Evolutionary conservation across 2,329 filamentous ascomycete species (phyloP).

Genomic region (Colletotrichum sidae): DNA sequence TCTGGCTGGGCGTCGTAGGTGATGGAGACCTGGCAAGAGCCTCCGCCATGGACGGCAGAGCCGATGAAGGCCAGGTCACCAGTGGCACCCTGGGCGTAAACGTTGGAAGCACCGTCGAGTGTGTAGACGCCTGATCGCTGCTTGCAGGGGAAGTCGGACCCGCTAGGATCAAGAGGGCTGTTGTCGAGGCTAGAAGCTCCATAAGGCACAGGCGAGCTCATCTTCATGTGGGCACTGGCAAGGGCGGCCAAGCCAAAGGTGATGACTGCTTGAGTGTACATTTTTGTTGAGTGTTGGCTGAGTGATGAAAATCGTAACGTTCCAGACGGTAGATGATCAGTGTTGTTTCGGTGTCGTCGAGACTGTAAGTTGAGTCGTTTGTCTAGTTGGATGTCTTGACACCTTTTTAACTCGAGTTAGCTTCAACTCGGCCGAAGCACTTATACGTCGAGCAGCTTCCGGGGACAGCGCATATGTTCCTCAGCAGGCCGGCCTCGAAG

Average conservation of each 20-base stretch:
- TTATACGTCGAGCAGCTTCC: slow-evolving; percentile 24
- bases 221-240: slow-evolving; percentile 80
- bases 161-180: slow-evolving; percentile 69
- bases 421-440: slow-evolving; percentile 4
- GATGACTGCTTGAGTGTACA: slow-evolving; percentile 63
- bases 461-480: slow-evolving; percentile 29
- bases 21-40: slow-evolving; percentile 89
- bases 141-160: slow-evolving; percentile 88
- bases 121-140: slow-evolving; percentile 58
- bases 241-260: slow-evolving; percentile 67
- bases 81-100: slow-evolving; percentile 71
- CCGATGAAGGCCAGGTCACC: slow-evolving; percentile 75
- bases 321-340: slow-evolving; percentile 51
- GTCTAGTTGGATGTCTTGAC: slow-evolving; percentile 22
- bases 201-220: slow-evolving; percentile 77
- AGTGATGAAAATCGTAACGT: slow-evolving; percentile 48
- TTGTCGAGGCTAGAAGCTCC: slow-evolving; percentile 59
- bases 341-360: slow-evolving; percentile 32
- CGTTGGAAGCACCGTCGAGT: slow-evolving; percentile 62
- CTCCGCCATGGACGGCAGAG: slow-evolving; percentile 85
- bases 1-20: slow-evolving; percentile 81
- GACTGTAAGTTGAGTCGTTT: slow-evolving; percentile 32
- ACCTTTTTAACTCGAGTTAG: slow-evolving; percentile 32
- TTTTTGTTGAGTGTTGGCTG: slow-evolving; percentile 55
- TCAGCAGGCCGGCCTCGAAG: slow-evolving; percentile 35